Evolutionary conservation across 2,329 filamentous ascomycete species (phyloP).

Genomic region (Nemania sp.): DNA sequence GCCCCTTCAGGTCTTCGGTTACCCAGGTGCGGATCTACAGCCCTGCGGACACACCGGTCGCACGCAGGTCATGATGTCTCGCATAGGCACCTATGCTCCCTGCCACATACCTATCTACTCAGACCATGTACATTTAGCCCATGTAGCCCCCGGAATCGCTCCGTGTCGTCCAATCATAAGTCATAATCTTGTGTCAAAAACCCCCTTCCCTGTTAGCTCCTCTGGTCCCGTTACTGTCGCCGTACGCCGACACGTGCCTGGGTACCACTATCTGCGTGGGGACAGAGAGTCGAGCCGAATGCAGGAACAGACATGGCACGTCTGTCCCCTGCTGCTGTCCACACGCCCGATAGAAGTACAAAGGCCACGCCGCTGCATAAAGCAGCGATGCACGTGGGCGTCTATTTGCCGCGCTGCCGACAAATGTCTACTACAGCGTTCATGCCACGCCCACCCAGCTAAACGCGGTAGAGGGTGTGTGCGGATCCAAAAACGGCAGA

Average conservation of each 20-base stretch:
- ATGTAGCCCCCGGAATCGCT: slow-evolving; percentile 41
- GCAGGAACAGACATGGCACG: slow-evolving; percentile 41
- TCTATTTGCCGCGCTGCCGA: slow-evolving; percentile 42
- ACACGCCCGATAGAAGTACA: slow-evolving; percentile 36
- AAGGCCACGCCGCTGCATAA: slow-evolving; percentile 37
- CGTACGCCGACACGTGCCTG: slow-evolving; percentile 35
- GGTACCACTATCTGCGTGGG: slow-evolving; percentile 31
- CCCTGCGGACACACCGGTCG: slow-evolving; percentile 36
- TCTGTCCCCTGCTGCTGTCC: slow-evolving; percentile 32
- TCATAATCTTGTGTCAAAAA: slow-evolving; percentile 52
- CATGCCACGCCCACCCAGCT: slow-evolving; percentile 32
- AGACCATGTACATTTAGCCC: slow-evolving; percentile 53
- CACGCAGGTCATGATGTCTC: slow-evolving; percentile 36
- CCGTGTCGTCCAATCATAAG: slow-evolving; percentile 57
- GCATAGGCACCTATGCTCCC: slow-evolving; percentile 33
- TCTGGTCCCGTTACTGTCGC: slow-evolving; percentile 33
- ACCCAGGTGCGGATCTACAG: slow-evolving; percentile 35
- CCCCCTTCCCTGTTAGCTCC: slow-evolving; percentile 42
- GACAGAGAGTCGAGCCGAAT: slow-evolving; percentile 33
- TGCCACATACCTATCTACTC: slow-evolving; percentile 29
- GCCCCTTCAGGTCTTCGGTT: slow-evolving; percentile 29
- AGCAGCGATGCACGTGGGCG: slow-evolving; percentile 48
- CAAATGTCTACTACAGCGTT: slow-evolving; percentile 33
- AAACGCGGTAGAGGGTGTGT: slow-evolving; percentile 34
- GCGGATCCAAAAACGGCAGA: slow-evolving; percentile 34